Percentiles rank a stretch among this genome's conserved stretches.
Conservation (phyloP, 108 stramenopile genomes). For the Cyclotella kingstonii region DNA sequence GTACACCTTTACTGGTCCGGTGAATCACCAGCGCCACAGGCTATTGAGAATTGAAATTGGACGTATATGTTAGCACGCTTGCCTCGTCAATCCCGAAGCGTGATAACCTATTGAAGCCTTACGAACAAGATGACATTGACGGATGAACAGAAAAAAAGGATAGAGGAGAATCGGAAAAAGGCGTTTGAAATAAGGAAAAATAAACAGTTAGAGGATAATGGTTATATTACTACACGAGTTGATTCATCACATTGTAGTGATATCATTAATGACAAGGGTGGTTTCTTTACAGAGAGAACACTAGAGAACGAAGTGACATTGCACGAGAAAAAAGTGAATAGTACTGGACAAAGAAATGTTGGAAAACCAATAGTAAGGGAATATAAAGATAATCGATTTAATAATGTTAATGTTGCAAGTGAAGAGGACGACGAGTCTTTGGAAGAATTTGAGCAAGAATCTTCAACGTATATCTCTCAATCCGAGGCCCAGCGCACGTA, state of each 20-base stretch:
- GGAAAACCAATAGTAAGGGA: no score
- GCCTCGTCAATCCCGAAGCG: neutral
- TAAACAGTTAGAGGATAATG: constrained; percentile 29
- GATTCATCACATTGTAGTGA: neutral
- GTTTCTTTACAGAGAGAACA: no score
- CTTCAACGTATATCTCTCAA: constrained; percentile 67
- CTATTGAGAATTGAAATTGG: constrained; percentile 27
- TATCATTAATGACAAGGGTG: constrained; percentile 17
- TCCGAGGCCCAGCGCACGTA: constrained; percentile 70
- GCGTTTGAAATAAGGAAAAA: constrained; percentile 65
- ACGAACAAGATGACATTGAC: constrained; percentile 52
- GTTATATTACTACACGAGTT: neutral
- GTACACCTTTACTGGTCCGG: constrained; percentile 79
- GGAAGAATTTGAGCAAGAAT: constrained; percentile 74
- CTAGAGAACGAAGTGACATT: no score
- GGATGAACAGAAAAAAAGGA: constrained; percentile 71
- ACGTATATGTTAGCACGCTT: neutral
- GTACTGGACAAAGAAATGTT: no score
- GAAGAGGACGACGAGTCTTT: constrained; percentile 43
- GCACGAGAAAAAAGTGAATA: no score
- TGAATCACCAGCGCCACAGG: constrained; percentile 35
- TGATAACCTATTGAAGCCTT: neutral
- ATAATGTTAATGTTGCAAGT: neutral
- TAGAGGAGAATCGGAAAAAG: constrained; percentile 67
- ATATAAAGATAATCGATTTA: no score